Base-by-base conservation (phyloP, 139 green algal species). In the Ulvella scutata region DNA sequence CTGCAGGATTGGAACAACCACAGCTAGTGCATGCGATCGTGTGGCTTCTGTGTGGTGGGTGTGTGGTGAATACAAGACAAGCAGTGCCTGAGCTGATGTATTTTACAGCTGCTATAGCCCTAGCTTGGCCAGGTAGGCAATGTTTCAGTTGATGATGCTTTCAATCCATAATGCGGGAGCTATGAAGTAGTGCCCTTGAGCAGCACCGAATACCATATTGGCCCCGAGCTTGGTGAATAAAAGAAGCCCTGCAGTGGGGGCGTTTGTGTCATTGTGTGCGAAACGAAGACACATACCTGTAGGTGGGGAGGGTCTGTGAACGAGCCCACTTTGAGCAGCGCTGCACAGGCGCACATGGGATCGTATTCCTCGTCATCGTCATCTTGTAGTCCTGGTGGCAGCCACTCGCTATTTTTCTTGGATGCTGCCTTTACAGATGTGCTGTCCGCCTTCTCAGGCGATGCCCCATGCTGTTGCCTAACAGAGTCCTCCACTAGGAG, bases 251-350 rank as follows among this genome's bases (percentile, higher is more conserved):
- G 43, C 17, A 20, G 17, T 60, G 43, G 43, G 17, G 43, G 43
- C 17, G 43, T n/a, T n/a, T n/a, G n/a, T n/a, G n/a, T n/a, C n/a
- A n/a, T n/a, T n/a, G n/a, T n/a, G n/a, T n/a, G 40, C 17, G 40
- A 59, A 26, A 20, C 31, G 51, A 26, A 23, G 51, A n/a, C 31
- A 60, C 75, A 39, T 31, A 89, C 88, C 83, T 81, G 87, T 31
- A 93, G 51, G 23, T 92, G 38, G 28, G 81, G 74, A 0, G 92
- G 93, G 76, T 98, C 94, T 3, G 73, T 84, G 76, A 96, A 95
- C 79, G 85, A 92, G 29, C 94, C 94, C 6, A 96, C 84, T 6
- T 89, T 88, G 3, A 97, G 89, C 2, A 84, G 85, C 83, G 98
- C 87, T 3, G 93, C 90, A 23, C 91, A 93, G 26, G 94, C 31